Conservation (phyloP, 768 basidiomycete genomes). For the Trametes villosa region DNA sequence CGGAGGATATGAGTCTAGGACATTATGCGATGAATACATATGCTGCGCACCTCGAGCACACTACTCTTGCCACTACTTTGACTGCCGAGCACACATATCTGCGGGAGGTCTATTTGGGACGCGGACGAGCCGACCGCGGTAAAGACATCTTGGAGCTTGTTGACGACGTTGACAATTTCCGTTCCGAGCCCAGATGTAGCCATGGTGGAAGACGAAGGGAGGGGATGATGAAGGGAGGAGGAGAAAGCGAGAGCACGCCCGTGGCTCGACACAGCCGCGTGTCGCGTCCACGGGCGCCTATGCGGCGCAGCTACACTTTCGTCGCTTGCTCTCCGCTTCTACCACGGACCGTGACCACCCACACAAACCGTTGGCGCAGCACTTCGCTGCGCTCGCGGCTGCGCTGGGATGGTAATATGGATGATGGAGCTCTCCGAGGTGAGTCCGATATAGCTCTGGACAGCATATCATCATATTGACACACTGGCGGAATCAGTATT, state of each 20-base stretch:
- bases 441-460: too few species aligned
- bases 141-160: conserved; percentile 93
- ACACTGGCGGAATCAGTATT: too few species aligned
- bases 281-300: conserved; percentile 18
- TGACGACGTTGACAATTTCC: conserved; percentile 81
- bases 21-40: not conserved
- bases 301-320: not conserved
- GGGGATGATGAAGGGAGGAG: conserved; percentile 11
- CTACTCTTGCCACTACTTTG: conserved; percentile 95
- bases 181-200: conserved; percentile 68
- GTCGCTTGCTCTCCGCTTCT: too few species aligned
- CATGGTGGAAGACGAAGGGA: conserved; percentile 20
- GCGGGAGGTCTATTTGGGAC: conserved; percentile 84
- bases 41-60: conserved; percentile 74
- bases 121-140: conserved; percentile 79
- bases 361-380: too few species aligned
- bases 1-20: not conserved
- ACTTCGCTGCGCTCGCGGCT: too few species aligned
- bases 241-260: conserved; percentile 3
- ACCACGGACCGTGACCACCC: too few species aligned
- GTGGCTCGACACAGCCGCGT: conserved; percentile 17
- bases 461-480: too few species aligned
- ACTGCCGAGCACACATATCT: conserved; percentile 90
- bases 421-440: too few species aligned
- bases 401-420: too few species aligned